phyloP scores from a whole-genome alignment of 805 yeast genomes.

The Monosporozyma aerobia region DNA sequence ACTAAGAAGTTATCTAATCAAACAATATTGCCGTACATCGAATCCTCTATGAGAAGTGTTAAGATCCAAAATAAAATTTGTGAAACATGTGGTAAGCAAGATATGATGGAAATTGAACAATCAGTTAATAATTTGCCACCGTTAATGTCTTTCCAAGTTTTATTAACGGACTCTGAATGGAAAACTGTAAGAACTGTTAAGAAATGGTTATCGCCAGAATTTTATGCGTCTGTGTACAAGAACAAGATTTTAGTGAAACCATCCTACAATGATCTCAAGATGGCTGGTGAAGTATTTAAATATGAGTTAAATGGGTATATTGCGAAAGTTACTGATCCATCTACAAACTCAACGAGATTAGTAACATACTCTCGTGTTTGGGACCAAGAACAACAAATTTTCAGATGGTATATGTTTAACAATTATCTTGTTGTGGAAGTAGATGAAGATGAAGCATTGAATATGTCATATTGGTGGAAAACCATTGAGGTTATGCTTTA shows the following conservation, averaged over 20 bases:
- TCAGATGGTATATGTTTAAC: constrained; percentile 75
- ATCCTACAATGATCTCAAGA: constrained; percentile 22
- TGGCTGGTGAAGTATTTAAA: constrained; percentile 29
- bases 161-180: constrained; percentile 47
- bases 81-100: constrained; percentile 42
- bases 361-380: constrained; percentile 49
- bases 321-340: constrained; percentile 51
- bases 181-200: constrained; percentile 39
- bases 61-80: constrained; percentile 45
- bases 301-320: constrained; percentile 64
- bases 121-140: constrained; percentile 53
- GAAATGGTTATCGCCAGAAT: constrained; percentile 56
- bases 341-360: constrained; percentile 43
- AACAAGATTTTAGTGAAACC: constrained; percentile 33
- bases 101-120: constrained; percentile 44
- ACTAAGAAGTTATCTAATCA: constrained; percentile 29
- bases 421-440: constrained; percentile 80
- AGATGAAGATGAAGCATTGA: constrained; percentile 67
- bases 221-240: constrained; percentile 38
- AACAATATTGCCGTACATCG: constrained; percentile 49
- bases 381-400: constrained; percentile 23
- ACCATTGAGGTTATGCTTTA: constrained; percentile 66
- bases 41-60: constrained; percentile 47
- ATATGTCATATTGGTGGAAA: constrained; percentile 71
- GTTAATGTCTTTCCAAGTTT: constrained; percentile 51